These are phyloP conservation scores for Ogataea hybrid DNA, from an alignment of 1,139 yeast species.

Conservation along the genomic window DNA sequence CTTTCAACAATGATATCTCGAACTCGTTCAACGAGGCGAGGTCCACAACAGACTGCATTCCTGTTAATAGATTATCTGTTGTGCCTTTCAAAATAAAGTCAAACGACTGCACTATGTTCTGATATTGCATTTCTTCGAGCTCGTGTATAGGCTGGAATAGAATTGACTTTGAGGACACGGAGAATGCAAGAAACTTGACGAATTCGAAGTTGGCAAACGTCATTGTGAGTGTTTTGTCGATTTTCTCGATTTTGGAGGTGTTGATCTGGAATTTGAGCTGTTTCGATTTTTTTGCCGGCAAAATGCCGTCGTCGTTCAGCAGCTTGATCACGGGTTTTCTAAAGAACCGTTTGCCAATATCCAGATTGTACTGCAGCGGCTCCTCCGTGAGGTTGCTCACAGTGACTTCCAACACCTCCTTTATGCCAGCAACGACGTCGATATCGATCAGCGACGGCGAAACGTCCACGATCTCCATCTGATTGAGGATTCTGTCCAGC, in stretches of 20 bases:
- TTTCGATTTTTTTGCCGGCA: conserved; percentile 13
- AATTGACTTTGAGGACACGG: conserved; percentile 12
- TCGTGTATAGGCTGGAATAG: conserved; percentile 9
- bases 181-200: conserved; percentile 13
- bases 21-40: conserved; percentile 8
- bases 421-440: conserved; percentile 16
- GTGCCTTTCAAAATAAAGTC: conserved; percentile 18
- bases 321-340: conserved; percentile 12
- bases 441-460: conserved; percentile 7
- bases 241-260: conserved; percentile 18
- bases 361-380: conserved; percentile 14
- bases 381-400: conserved; percentile 22
- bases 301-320: conserved; percentile 5
- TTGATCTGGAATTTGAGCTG: conserved; percentile 10
- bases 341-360: conserved; percentile 14
- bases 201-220: conserved; percentile 17
- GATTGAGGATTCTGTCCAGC: conserved; percentile 23
- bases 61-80: conserved; percentile 5
- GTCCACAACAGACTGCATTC: conserved; percentile 9
- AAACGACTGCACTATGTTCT: conserved; percentile 23
- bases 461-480: conserved; percentile 19
- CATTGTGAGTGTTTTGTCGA: conserved; percentile 19
- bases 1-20: conserved; percentile 17
- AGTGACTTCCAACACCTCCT: conserved; percentile 12
- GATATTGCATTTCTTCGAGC: conserved; percentile 20